These are phyloP conservation scores for Hypoxylon crocopeplum DNA, from an alignment of 495 filamentous ascomycete species.

Conservation along the genomic window DNA sequence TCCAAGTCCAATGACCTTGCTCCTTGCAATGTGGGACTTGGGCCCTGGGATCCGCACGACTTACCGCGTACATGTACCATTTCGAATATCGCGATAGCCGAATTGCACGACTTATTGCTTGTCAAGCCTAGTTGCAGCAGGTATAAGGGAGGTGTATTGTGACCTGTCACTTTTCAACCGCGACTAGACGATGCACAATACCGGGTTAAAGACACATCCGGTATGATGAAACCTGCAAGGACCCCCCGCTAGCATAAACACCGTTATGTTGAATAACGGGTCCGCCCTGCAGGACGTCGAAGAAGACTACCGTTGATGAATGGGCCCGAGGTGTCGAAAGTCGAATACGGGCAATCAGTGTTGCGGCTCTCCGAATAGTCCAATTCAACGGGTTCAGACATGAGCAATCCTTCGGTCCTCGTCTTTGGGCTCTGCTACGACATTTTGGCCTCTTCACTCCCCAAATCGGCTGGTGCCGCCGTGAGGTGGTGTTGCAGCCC, in stretches of 20 bases:
- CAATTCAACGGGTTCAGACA: too few species aligned
- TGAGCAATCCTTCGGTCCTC: too few species aligned
- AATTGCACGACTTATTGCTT: constrained; percentile 35
- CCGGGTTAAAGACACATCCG: constrained; percentile 34
- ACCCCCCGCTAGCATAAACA: constrained; percentile 39
- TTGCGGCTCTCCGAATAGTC: too few species aligned
- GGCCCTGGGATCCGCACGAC: constrained; percentile 24
- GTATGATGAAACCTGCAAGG: constrained; percentile 39
- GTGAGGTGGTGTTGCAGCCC: constrained; percentile 2
- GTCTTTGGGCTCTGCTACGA: constrained; percentile 1
- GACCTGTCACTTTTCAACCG: constrained; percentile 36
- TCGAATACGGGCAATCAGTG: too few species aligned
- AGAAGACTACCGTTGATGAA: constrained; percentile 30
- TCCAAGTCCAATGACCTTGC: constrained; percentile 30
- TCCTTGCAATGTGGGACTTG: constrained; percentile 21
- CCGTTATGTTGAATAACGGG: constrained; percentile 39
- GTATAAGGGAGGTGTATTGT: constrained; percentile 25
- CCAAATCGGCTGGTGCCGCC: constrained; percentile 10
- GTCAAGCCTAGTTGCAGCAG: constrained; percentile 20
- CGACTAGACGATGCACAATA: constrained; percentile 32
- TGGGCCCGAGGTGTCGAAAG: constrained; percentile 9
- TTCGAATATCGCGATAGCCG: constrained; percentile 38
- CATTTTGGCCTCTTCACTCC: constrained; percentile 7
- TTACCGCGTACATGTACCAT: constrained; percentile 32
- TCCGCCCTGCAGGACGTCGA: constrained; percentile 33